Conservation (phyloP, 371 early-diverging fungal species). For the Basidiobolus heterosporus region DNA sequence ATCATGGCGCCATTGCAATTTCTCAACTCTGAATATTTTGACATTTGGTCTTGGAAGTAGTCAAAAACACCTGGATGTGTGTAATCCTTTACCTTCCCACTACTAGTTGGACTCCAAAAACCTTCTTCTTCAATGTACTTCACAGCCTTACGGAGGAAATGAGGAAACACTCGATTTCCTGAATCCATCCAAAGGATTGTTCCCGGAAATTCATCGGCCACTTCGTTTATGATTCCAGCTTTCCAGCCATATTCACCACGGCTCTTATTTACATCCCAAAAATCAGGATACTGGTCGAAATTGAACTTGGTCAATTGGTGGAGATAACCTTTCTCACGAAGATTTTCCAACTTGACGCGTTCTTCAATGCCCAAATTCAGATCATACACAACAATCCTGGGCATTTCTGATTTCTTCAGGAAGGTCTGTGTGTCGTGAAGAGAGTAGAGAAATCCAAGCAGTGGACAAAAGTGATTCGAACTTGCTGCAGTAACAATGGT, state of each 20-base stretch:
- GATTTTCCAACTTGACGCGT: conserved; percentile 8
- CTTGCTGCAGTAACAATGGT: conserved; percentile 45
- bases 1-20: conserved; percentile 48
- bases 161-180: conserved; percentile 9
- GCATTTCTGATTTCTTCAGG: conserved; percentile 1
- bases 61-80: conserved; percentile 37
- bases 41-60: conserved; percentile 21
- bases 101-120: conserved; percentile 38
- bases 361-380: conserved; percentile 21
- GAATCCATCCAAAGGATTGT: conserved; percentile 40
- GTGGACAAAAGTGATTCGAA: conserved; percentile 38
- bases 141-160: neutral
- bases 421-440: conserved; percentile 7
- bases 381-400: conserved; percentile 26
- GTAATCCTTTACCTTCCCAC: conserved; percentile 26
- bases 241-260: conserved; percentile 53
- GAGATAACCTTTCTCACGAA: conserved; percentile 16
- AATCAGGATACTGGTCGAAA: conserved; percentile 30
- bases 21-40: conserved; percentile 18
- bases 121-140: conserved; percentile 15
- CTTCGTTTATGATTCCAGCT: conserved; percentile 39
- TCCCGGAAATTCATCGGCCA: conserved; percentile 25
- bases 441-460: conserved; percentile 37
- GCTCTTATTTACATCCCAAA: conserved; percentile 37
- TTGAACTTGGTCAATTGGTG: conserved; percentile 31